Evolutionary conservation across 176 grass and related monocot species (phyloP), one percentile per base, ranked within the genome.

Genomic region (Chloris gayana): DNA sequence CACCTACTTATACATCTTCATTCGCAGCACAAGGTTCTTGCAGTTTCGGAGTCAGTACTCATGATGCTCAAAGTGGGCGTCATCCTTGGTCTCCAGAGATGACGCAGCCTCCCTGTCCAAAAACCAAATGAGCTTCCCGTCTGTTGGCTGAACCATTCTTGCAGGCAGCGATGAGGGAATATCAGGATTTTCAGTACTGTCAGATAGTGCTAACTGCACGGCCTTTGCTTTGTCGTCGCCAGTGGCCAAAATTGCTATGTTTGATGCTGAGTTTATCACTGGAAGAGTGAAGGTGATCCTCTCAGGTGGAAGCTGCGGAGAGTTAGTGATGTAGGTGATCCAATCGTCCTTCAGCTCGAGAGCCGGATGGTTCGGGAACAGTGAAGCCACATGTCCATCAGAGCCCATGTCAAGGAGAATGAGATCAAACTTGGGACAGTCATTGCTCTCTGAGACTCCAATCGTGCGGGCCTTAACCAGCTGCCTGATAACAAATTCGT

Each of bases 231-330:
- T 97, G 73, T 94, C 87, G 4, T 78, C 82, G 2, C 91, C 94
- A 0, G 87, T 84, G 67, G 76, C 85, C 18, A 97, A 68, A 53
- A 97, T 85, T 27, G 67, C 91, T 26, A 97, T 86, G 72, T 94
- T 97, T 9, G 91, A 94, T 22, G 91, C 94, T 2, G 91, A 97
- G 89, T 97, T 97, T 79, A 97, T 97, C 3, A 97, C 94, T 1
- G 89, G 89, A 33, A 97, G 84, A 14, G 94, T 97, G 79, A 97
- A 94, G 79, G 94, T 97, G 79, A 97, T 97, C 72, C 94, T 85
- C 81, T 97, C 91, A 1, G 94, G 94, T 31, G 94, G 94, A 27
- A 89, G 82, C 72, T 45, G 77, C 4, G 94, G 91, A 26, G 94
- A 94, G 75, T 97, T 89, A 5, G 83, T 89, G 62, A 97, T 97